phyloP scores from a whole-genome alignment of 176 grass and related monocot genomes.

The Triticum aestivum region DNA sequence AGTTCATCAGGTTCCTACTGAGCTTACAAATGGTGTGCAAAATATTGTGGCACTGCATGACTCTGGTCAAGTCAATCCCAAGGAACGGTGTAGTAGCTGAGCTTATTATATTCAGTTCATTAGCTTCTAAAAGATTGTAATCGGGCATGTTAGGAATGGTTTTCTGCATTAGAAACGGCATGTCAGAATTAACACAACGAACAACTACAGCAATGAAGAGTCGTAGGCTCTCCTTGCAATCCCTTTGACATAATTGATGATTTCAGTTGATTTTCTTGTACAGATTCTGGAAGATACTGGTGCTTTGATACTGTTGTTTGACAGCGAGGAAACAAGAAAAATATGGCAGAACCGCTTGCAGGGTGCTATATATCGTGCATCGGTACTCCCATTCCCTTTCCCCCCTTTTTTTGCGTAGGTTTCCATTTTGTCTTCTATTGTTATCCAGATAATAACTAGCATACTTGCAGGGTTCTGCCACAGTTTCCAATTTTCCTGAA shows the following conservation, averaged over 20 bases:
- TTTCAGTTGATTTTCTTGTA: constrained; percentile 34
- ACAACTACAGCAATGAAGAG: neutral
- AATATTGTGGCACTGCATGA: constrained; percentile 85
- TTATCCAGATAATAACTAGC: constrained; percentile 24
- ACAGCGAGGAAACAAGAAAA: constrained; percentile 59
- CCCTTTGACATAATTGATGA: constrained; percentile 19
- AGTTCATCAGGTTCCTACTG: constrained; percentile 66
- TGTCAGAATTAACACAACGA: neutral
- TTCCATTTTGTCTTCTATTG: constrained; percentile 28
- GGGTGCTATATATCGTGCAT: constrained; percentile 95
- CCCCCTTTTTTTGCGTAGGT: neutral
- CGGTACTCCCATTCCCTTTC: constrained; percentile 50
- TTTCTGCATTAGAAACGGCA: constrained; percentile 4
- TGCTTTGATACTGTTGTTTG: constrained; percentile 83
- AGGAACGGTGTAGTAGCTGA: constrained; percentile 55
- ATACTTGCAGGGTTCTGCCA: constrained; percentile 66
- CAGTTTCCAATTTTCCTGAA: constrained; percentile 61
- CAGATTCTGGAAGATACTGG: constrained; percentile 86
- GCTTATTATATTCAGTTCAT: constrained; percentile 31
- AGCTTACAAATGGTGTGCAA: constrained; percentile 71
- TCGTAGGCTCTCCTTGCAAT: neutral
- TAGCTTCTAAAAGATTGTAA: constrained; percentile 18
- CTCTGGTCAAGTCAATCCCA: constrained; percentile 86
- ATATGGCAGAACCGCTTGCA: constrained; percentile 90
- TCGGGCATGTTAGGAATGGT: neutral